Evolutionary conservation across 345 rosid genomes (phyloP), one percentile per base, ranked within the genome.

Genomic region (Linum trigynum): DNA sequence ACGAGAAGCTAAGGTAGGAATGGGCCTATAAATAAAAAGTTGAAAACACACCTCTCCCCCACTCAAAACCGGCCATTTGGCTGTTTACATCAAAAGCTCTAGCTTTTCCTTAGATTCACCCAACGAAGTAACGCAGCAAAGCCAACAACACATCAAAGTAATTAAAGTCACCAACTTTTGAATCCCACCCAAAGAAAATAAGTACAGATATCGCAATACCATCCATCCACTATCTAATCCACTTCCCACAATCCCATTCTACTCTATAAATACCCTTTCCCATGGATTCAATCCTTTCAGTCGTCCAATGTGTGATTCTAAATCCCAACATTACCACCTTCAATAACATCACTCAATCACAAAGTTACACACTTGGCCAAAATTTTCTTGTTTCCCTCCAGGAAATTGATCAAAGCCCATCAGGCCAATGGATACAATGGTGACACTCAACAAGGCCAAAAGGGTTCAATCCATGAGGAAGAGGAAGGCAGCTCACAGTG

Each of bases 171-270:
- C 53, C 67, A 68, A 64, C 51, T 59, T 50, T 64, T 42, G 38
- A 67, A 68, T 68, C 67, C 73, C 63, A 59, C 68, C 68, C 65
- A 64, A 64, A 1, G 14, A 48, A 48, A 48, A 10, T 48, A 48
- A 48, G 14, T 6, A 9, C 9, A 6, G 14, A 6, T 2, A 48
- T 10, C 53, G 8, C 53, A 12, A 48, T 15, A 6, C 53, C 7
- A 48, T 15, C 12, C 53, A 48, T 15, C 12, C 53, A 48, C 53
- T 15, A 53, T 64, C 41, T 35, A 65, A 68, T 68, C 69, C 62
- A 51, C 39, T 53, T 5, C 39, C 16, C 10, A 17, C 11, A 17
- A 39, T 38, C 32, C 61, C 42, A 23, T 45, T 55, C 41, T 40
- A 42, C 70, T 39, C 66, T 69, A 61, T 74, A 69, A 65, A 69